phyloP scores from a whole-genome alignment of 1,284 basidiomycete genomes.

The Austroboletus novae-zelandiae region DNA sequence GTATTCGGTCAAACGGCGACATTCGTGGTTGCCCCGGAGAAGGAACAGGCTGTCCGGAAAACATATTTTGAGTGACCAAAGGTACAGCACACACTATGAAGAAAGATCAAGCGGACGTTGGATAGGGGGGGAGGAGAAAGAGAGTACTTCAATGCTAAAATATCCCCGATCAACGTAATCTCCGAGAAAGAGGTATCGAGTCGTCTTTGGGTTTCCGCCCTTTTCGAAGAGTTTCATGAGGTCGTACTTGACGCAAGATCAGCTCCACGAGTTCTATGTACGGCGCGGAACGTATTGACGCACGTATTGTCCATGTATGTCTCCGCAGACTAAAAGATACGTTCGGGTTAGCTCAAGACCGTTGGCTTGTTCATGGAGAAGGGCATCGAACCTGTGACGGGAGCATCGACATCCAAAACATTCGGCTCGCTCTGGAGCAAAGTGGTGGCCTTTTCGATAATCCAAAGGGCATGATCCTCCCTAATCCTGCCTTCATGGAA shows the following conservation, averaged over 20 bases:
- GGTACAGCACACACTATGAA: constrained; percentile 83
- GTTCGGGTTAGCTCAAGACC: constrained; percentile 6
- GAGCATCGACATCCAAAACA: constrained; percentile 87
- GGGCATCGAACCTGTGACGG: constrained; percentile 73
- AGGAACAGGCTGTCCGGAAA: constrained; percentile 89
- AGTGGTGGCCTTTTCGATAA: constrained; percentile 78
- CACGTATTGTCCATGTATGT: constrained; percentile 81
- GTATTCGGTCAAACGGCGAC: constrained; percentile 84
- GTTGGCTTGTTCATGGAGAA: neutral
- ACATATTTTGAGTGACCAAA: constrained; percentile 90
- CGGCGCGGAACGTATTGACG: constrained; percentile 33
- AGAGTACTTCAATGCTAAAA: constrained; percentile 81
- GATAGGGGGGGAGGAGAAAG: neutral
- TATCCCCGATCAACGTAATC: constrained; percentile 96
- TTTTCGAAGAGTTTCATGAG: constrained; percentile 96
- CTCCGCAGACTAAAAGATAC: constrained; percentile 72
- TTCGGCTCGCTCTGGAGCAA: constrained; percentile 80
- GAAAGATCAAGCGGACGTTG: constrained; percentile 1
- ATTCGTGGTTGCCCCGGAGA: constrained; percentile 91
- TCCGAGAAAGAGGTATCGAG: constrained; percentile 90
- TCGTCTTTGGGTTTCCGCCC: constrained; percentile 90
- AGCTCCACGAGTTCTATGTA: constrained; percentile 17
- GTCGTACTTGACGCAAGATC: constrained; percentile 60
- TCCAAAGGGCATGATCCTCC: constrained; percentile 89
- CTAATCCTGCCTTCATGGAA: constrained; percentile 92